Base-by-base conservation (phyloP, 192 early-diverging fungal species). In the Mortierella alpina region DNA sequence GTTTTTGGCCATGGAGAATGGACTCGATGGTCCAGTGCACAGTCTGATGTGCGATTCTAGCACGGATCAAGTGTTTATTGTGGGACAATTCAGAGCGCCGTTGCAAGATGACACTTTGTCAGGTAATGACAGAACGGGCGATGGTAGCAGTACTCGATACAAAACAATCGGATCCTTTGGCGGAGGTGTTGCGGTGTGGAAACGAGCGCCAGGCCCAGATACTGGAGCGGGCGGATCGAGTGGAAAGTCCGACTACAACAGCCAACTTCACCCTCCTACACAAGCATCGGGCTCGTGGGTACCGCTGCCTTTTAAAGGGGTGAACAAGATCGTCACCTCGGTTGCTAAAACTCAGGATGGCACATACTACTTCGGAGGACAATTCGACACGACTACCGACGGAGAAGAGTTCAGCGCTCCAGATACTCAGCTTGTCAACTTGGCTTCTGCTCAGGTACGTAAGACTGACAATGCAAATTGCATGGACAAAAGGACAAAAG, bases 381-480 rank as follows among this genome's bases (percentile, higher is more conserved):
- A 73, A 40, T 95, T 95, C 70, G 86, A 89, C 63, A 68, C 87
- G 1, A 93, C 93, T 3, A 72, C 83, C 12, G 90, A 95, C 83
- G 92, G 90, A 42, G 83, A 65, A 40, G 49, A 53, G 3, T 81
- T 72, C 53, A 73, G 46, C 20, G 44, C 67, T 12, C 68, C 73
- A 9, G 72, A 73, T 52, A 72, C 74, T 10, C 84, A 85, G 54
- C 84, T 68, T 18, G 75, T 85, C 22, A 77, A 82, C 44, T 63
- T 85, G 31, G 67, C 69, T 45, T 31, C 31, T 2, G 31, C 31
- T 2, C 31, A 31, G 31, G 31, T 31, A 2, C 31, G 31, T 31
- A 31, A 31, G 31, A 65, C 51, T 39, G 66, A 66, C 42, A 31
- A 54, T 60, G 84, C 82, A 74, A 55, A 44, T 17, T 15, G 0